Evolutionary conservation across 2,329 filamentous ascomycete species (phyloP), one percentile per base, ranked within the genome.

Genomic region (Pleomassaria siparia): DNA sequence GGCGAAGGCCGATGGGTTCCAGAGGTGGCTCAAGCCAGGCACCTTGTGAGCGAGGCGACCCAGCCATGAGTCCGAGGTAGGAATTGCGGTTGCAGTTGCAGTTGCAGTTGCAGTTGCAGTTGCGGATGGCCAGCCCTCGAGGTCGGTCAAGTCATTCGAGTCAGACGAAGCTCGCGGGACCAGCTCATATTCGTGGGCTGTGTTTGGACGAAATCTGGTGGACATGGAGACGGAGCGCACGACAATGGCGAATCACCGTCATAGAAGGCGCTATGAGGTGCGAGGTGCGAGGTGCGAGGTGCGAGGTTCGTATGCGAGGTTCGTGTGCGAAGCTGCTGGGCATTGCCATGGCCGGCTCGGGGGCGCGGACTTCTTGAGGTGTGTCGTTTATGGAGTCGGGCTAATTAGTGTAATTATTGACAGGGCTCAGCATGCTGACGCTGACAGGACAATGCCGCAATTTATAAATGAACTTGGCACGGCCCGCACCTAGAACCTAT

Each of bases 11-110:
- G 64, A 56, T 21, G 60, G 60, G 41, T 63, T 57, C 16, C 59
- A 57, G 36, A 70, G 50, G 25, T 60, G 63, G 42, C 62, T 59
- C 4, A 67, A 51, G 40, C 54, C 50, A 11, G 54, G 56, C 15
- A 67, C 49, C 11, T 43, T 44, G 37, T 47, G 46, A 43, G 45
- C 40, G 20, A 66, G 42, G 21, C 50, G 57, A 30, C 44, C 43
- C 28, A 63, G 48, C 66, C 66, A 70, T 32, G 65, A 64, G 4
- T n/a, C n/a, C n/a, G n/a, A n/a, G n/a, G n/a, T n/a, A n/a, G n/a
- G n/a, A n/a, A n/a, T n/a, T n/a, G n/a, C n/a, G n/a, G n/a, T n/a
- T n/a, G n/a, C n/a, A n/a, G n/a, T n/a, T n/a, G n/a, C n/a, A n/a
- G n/a, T n/a, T n/a, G n/a, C n/a, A n/a, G n/a, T n/a, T n/a, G n/a